Conservation (phyloP, 225 moss, liverwort and hornwort genomes). For the Asterella californica region DNA sequence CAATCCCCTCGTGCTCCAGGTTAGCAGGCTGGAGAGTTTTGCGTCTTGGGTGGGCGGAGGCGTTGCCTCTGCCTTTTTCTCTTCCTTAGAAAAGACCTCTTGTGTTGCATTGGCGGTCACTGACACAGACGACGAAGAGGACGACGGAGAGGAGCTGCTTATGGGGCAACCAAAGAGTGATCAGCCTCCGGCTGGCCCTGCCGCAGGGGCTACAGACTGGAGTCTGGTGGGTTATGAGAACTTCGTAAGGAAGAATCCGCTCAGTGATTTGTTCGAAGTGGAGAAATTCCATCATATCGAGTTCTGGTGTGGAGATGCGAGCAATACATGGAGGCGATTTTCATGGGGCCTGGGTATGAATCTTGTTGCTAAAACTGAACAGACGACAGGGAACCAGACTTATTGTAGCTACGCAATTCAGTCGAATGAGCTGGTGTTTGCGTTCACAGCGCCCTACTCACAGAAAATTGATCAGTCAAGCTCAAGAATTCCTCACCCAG, state of each 20-base stretch:
- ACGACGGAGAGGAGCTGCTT: constrained; percentile 23
- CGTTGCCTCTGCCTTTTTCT: constrained; percentile 52
- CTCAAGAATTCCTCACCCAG: constrained; percentile 60
- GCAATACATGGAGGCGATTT: constrained; percentile 86
- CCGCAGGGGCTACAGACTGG: background rate
- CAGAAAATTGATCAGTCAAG: constrained; percentile 65
- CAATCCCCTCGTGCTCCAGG: background rate
- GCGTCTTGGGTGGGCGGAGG: constrained; percentile 47
- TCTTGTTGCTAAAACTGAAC: constrained; percentile 90
- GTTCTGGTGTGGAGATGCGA: constrained; percentile 98
- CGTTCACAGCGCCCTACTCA: constrained; percentile 85
- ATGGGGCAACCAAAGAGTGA: constrained; percentile 23
- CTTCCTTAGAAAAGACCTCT: constrained; percentile 43
- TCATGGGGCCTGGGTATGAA: constrained; percentile 98
- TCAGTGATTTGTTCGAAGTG: constrained; percentile 59
- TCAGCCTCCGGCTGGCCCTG: background rate
- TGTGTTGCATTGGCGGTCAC: constrained; percentile 40
- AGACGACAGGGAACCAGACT: constrained; percentile 84
- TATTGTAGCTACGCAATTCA: constrained; percentile 83
- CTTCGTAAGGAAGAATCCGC: constrained; percentile 50
- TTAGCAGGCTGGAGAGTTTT: constrained; percentile 44
- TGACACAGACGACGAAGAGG: constrained; percentile 40
- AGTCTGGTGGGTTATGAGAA: constrained; percentile 67
- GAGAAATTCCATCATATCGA: constrained; percentile 88
- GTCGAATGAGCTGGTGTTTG: constrained; percentile 72